Percentiles rank a stretch among this genome's conserved stretches.
Evolutionary conservation across 2,329 filamentous ascomycete genomes (phyloP).

Genomic region (Colletotrichum costaricense): DNA sequence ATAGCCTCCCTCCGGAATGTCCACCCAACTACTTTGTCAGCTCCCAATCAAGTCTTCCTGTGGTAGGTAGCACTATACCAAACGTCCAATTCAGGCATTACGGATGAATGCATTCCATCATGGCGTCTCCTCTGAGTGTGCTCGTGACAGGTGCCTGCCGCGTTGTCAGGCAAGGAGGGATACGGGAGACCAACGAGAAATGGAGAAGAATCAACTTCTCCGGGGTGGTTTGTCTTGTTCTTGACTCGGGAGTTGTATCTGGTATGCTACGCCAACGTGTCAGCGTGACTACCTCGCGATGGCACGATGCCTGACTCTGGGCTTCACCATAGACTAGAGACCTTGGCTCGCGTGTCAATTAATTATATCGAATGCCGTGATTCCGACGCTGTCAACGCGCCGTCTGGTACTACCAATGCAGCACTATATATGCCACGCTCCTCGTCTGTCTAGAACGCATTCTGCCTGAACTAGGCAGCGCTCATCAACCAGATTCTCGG

Average conservation of each 20-base stretch:
- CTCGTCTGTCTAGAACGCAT: not conserved
- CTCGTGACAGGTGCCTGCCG: constrained; percentile 18
- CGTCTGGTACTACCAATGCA: not conserved
- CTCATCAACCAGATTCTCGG: constrained; percentile 14
- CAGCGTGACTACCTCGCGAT: not conserved
- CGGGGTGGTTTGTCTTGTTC: not conserved
- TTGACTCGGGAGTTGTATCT: not conserved
- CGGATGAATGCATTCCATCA: constrained; percentile 31
- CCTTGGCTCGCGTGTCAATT: not conserved
- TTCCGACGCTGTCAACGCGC: not conserved
- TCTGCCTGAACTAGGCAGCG: constrained; percentile 28
- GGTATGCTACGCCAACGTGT: not conserved
- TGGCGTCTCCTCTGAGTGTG: not conserved
- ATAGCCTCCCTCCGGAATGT: not conserved
- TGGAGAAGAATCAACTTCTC: not conserved
- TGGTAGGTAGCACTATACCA: not conserved
- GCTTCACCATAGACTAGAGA: not conserved
- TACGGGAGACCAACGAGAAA: not conserved
- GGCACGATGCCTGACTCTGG: not conserved
- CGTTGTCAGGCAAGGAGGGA: not conserved
- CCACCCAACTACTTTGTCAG: not conserved
- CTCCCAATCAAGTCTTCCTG: constrained; percentile 11
- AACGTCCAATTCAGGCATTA: constrained; percentile 26
- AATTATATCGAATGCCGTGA: not conserved
- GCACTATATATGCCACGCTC: constrained; percentile 27